A percentile compares a stretch with the other conserved stretches of the same genome.
Evolutionary conservation across 2,329 filamentous ascomycete species (phyloP).

Genomic region (Colletotrichum eremochloae): DNA sequence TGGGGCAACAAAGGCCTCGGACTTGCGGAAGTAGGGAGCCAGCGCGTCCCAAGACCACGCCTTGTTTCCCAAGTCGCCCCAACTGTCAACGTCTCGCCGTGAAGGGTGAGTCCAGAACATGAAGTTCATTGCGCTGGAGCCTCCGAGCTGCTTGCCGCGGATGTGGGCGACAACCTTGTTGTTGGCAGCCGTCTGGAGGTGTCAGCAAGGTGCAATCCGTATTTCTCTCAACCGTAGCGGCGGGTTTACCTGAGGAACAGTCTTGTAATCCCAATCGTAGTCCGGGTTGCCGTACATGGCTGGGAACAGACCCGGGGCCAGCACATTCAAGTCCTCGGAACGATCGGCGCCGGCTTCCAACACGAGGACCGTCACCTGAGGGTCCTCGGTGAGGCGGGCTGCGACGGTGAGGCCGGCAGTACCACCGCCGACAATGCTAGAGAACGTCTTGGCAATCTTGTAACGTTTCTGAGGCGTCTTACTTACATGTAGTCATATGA

Average conservation of each 20-base stretch:
- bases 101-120: slow-evolving; percentile 66
- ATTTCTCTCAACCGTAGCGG: too few species aligned
- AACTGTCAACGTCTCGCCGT: slow-evolving; percentile 66
- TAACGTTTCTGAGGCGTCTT: too few species aligned
- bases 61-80: slow-evolving; percentile 68
- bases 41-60: slow-evolving; percentile 69
- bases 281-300: slow-evolving; percentile 44
- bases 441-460: slow-evolving; percentile 45
- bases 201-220: neutral
- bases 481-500: slow-evolving; percentile 33
- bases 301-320: slow-evolving; percentile 41
- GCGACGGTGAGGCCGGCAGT: slow-evolving; percentile 67
- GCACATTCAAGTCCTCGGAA: slow-evolving; percentile 38
- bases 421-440: slow-evolving; percentile 65
- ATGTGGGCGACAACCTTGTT: slow-evolving; percentile 33
- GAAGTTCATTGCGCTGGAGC: slow-evolving; percentile 71
- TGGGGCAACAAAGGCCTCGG: slow-evolving; percentile 16
- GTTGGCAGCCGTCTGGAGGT: slow-evolving; percentile 17
- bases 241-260: slow-evolving; percentile 42
- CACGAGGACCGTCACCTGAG: slow-evolving; percentile 26
- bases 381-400: slow-evolving; percentile 58
- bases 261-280: slow-evolving; percentile 45
- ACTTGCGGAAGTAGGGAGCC: slow-evolving; percentile 40
- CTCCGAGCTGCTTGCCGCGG: slow-evolving; percentile 62
- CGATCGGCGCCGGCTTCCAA: slow-evolving; percentile 43